These are phyloP conservation scores for Globisporangium cylindrosporum DNA, from an alignment of 352 stramenopile species.

Conservation along the genomic window DNA sequence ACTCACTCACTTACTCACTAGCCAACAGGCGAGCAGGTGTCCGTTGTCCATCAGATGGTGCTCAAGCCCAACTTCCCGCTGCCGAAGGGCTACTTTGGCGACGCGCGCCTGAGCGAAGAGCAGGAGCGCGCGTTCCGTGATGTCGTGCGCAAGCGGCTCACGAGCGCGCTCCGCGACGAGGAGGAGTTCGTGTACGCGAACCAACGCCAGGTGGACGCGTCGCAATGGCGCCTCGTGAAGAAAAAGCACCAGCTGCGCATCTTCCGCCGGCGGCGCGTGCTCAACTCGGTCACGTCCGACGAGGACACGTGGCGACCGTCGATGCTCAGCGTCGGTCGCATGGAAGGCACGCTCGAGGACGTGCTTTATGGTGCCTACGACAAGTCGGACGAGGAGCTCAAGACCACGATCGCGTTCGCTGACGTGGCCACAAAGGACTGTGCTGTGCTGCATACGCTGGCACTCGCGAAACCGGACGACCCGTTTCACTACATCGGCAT, in stretches of 20 bases:
- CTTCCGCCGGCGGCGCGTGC: conserved; percentile 26
- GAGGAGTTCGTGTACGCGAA: conserved; percentile 21
- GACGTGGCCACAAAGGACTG: conserved; percentile 36
- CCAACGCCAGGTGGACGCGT: conserved; percentile 29
- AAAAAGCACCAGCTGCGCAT: conserved; percentile 39
- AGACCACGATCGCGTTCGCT: conserved; percentile 34
- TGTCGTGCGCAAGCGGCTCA: conserved; percentile 29
- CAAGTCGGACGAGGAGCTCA: conserved; percentile 34
- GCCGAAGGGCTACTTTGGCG: conserved; percentile 27
- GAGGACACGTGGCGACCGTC: conserved; percentile 15
- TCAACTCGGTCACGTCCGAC: conserved; percentile 2
- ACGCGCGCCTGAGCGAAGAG: conserved; percentile 22
- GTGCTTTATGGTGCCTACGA: conserved; percentile 39
- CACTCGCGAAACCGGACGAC: conserved; percentile 31
- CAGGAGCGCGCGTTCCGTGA: conserved; percentile 32
- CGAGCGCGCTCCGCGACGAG: conserved; percentile 32
- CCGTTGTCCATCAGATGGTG: conserved; percentile 1
- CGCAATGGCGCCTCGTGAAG: conserved; percentile 48
- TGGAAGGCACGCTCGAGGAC: conserved; percentile 48
- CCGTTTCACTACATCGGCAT: conserved; percentile 52
- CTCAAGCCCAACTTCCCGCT: conserved; percentile 23
- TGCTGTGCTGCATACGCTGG: conserved; percentile 36
- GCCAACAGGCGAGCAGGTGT: background rate
- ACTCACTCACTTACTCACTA: background rate
- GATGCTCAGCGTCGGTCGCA: conserved; percentile 28